Evolutionary conservation across 169 alveolate genomes (phyloP).

Genomic region (Eimeria maxima): DNA sequence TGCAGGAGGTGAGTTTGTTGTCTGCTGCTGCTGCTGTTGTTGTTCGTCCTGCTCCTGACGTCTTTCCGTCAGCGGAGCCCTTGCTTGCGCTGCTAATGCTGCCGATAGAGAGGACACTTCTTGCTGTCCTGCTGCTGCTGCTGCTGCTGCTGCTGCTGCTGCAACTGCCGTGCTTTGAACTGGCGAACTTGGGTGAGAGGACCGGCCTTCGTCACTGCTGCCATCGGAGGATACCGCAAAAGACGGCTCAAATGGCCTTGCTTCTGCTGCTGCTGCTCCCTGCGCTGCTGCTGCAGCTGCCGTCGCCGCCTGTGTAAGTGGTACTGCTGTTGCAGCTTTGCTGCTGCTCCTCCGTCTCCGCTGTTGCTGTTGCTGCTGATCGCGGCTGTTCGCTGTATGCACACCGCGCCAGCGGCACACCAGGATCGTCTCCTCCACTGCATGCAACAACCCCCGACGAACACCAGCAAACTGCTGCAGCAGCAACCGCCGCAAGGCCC

Average conservation of each 20-base stretch:
- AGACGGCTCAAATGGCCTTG: constrained; percentile 58
- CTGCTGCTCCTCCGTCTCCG: constrained; percentile 47
- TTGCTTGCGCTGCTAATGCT: neutral
- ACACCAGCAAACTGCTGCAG: constrained; percentile 73
- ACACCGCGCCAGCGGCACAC: constrained; percentile 65
- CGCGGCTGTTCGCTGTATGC: neutral
- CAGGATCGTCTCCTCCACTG: constrained; percentile 59
- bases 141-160: constrained; percentile 15
- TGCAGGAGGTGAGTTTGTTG: neutral
- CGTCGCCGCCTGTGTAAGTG: neutral
- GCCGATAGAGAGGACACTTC: neutral
- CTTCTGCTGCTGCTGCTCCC: constrained; percentile 16
- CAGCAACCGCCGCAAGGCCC: constrained; percentile 49
- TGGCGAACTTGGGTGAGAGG: neutral
- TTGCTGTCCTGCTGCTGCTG: constrained; percentile 51
- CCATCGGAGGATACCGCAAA: constrained; percentile 60
- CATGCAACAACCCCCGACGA: constrained; percentile 39
- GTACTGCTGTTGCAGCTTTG: neutral
- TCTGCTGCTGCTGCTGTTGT: constrained; percentile 70
- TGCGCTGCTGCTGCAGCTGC: constrained; percentile 52
- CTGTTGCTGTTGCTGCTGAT: constrained; percentile 26
- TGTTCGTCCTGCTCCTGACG: constrained; percentile 13
- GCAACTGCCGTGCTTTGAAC: neutral
- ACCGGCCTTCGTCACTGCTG: constrained; percentile 70
- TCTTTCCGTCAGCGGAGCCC: neutral